Conservation (phyloP, 306 rosid genomes). For the Cucurbita maxima region DNA sequence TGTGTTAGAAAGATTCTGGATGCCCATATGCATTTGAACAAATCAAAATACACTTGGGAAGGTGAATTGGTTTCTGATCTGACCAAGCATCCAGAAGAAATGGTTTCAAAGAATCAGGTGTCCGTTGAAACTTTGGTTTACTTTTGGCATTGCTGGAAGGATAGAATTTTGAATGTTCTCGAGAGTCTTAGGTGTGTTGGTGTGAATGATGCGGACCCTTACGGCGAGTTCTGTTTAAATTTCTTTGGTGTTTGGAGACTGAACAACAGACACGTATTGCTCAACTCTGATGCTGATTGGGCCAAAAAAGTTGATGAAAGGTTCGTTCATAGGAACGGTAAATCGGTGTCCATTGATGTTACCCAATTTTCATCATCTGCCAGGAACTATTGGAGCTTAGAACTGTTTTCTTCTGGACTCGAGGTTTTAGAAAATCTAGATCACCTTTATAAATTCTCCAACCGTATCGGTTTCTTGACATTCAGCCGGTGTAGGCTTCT, state of each 20-base stretch:
- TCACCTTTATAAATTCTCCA: slow-evolving; percentile 14
- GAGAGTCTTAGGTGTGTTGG: slow-evolving; percentile 23
- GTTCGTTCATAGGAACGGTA: slow-evolving; percentile 20
- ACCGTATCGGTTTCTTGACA: neutral
- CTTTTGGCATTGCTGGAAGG: slow-evolving; percentile 67
- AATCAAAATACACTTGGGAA: slow-evolving; percentile 26
- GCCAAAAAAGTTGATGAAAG: slow-evolving; percentile 18
- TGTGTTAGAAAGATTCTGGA: slow-evolving; percentile 46
- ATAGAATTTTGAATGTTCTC: slow-evolving; percentile 18
- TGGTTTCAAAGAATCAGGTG: slow-evolving; percentile 15
- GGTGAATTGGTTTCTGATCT: slow-evolving; percentile 18
- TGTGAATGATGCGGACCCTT: slow-evolving; percentile 14
- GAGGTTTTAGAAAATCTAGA: slow-evolving; percentile 34
- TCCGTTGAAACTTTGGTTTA: slow-evolving; percentile 40
- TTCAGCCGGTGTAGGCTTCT: slow-evolving; percentile 21
- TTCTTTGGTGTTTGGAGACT: slow-evolving; percentile 40
- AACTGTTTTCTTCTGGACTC: slow-evolving; percentile 33
- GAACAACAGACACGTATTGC: slow-evolving; percentile 20
- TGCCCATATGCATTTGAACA: slow-evolving; percentile 23
- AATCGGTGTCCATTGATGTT: slow-evolving; percentile 21
- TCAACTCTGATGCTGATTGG: slow-evolving; percentile 51
- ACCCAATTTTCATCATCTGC: slow-evolving; percentile 23
- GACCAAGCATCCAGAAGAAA: slow-evolving; percentile 12
- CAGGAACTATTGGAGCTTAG: slow-evolving; percentile 37
- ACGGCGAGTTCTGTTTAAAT: slow-evolving; percentile 34